A percentile compares a stretch with the other conserved stretches of the same genome.
Conservation (phyloP, 1,139 yeast genomes). For the Zygosaccharomyces sapae region DNA sequence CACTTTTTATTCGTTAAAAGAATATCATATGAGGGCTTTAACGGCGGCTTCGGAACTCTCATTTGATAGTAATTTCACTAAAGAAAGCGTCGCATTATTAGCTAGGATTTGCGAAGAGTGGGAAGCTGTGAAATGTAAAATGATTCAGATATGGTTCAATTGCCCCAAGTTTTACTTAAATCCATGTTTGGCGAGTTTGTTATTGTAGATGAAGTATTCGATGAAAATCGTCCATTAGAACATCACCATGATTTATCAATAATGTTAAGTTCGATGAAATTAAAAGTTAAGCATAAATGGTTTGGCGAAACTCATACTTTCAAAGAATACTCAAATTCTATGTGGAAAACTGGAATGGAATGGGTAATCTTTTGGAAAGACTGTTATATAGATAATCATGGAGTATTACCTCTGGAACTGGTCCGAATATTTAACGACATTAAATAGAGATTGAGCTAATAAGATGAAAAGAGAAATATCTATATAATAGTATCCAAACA, state of each 20-base stretch:
- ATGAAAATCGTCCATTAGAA: constrained; percentile 11
- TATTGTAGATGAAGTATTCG: constrained; percentile 17
- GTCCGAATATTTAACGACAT: neutral
- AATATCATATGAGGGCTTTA: constrained; percentile 2
- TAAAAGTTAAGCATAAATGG: constrained; percentile 11
- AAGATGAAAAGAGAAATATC: neutral
- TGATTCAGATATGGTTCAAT: constrained; percentile 5
- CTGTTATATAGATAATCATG: constrained; percentile 18
- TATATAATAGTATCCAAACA: neutral
- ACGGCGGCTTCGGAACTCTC: neutral
- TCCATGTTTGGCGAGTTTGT: constrained; percentile 13
- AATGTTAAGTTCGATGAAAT: constrained; percentile 11
- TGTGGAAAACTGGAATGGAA: constrained; percentile 11
- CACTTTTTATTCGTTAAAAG: constrained; percentile 13
- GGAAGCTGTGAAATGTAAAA: constrained; percentile 6
- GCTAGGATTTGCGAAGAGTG: constrained; percentile 13
- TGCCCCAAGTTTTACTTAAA: constrained; percentile 17
- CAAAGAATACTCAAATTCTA: constrained; percentile 1
- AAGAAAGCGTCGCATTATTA: constrained; percentile 11
- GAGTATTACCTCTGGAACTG: constrained; percentile 3
- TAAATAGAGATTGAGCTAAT: constrained; percentile 1
- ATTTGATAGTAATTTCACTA: constrained; percentile 7
- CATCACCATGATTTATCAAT: constrained; percentile 7
- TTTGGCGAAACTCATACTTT: constrained; percentile 3
- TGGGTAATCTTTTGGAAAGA: constrained; percentile 20